phyloP scores from a whole-genome alignment of 345 rosid species.

The Linum tenue region DNA sequence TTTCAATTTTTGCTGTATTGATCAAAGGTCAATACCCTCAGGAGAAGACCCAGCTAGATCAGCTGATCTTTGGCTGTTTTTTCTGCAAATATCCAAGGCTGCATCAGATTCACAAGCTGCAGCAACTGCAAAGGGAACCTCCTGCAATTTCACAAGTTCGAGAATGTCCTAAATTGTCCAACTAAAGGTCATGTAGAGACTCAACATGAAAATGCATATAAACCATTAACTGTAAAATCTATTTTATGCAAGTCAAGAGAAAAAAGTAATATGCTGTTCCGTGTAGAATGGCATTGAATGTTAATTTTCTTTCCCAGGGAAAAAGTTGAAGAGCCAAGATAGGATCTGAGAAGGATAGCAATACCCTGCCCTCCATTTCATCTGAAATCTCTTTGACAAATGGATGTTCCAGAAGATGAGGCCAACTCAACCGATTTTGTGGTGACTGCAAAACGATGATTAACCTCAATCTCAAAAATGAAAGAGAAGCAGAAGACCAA shows the following conservation, averaged over 20 bases:
- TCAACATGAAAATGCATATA: not conserved
- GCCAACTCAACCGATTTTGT: slow-evolving; percentile 88
- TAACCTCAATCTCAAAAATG: not conserved
- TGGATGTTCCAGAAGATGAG: slow-evolving; percentile 89
- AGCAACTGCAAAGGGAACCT: slow-evolving; percentile 30
- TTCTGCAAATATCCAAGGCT: slow-evolving; percentile 40
- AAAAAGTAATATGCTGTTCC: too few species aligned
- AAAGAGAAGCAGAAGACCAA: slow-evolving; percentile 4
- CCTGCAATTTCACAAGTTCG: slow-evolving; percentile 25
- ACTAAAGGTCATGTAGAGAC: not conserved
- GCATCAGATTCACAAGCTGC: slow-evolving; percentile 28
- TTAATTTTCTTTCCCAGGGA: not conserved
- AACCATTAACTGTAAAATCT: not conserved
- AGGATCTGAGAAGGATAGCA: not conserved
- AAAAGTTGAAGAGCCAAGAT: too few species aligned
- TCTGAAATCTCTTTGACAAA: slow-evolving; percentile 66
- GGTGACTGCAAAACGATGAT: slow-evolving; percentile 52
- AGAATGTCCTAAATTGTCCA: not conserved
- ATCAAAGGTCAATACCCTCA: too few species aligned
- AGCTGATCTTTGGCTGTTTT: slow-evolving; percentile 30
- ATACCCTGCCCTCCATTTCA: slow-evolving; percentile 68
- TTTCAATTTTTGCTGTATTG: too few species aligned
- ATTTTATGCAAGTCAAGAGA: not conserved
- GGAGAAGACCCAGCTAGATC: too few species aligned
- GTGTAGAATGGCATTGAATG: too few species aligned